Evolutionary conservation across 805 yeast genomes (phyloP), one percentile per base, ranked within the genome.

Genomic region (Hanseniaspora jakobsenii): DNA sequence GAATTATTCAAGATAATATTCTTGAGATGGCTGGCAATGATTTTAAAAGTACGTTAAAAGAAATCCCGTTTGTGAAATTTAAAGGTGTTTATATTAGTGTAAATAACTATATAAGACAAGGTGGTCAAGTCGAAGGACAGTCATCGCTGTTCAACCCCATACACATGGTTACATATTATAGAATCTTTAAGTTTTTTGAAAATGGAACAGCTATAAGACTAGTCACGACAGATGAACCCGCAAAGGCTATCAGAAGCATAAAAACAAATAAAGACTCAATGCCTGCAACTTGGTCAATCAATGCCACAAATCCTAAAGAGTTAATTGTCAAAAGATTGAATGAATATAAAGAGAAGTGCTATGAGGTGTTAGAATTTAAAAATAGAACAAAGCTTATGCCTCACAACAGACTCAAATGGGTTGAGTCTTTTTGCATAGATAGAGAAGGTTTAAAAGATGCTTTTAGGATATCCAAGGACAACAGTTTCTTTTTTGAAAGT

Each of bases 41-140:
- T 44, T 60, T 62, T 58, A 49, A 50, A 16, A 38, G 50, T 6
- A 66, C 66, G 70, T 38, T 66, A 3, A 55, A 52, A 34, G 70
- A 72, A 29, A 64, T 95, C 31, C 95, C 96, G 0, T 80, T 78
- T 53, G 53, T 87, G 27, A 80, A 89, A 54, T 83, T 74, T 58
- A 67, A 75, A 44, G 98, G 98, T 1, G 70, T 85, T 16, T 89
- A 89, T 53, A 81, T 89, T 18, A 78, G 94, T 53, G 81, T 78
- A 16, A 82, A 87, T 41, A 81, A 81, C 49, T 87, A 86, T 60
- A 73, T 81, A 52, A 71, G 94, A 44, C 85, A 82, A 54, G 96
- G 96, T 29, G 79, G 82, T 2, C 70, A 77, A 41, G 71, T 75
- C 7, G 82, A 75, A 51, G 72, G 77, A 36, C 73, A 82, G 1